Evolutionary conservation across 2,329 filamentous ascomycete genomes (phyloP), one percentile per base, ranked within the genome.

Genomic region (Fusarium dimerum): DNA sequence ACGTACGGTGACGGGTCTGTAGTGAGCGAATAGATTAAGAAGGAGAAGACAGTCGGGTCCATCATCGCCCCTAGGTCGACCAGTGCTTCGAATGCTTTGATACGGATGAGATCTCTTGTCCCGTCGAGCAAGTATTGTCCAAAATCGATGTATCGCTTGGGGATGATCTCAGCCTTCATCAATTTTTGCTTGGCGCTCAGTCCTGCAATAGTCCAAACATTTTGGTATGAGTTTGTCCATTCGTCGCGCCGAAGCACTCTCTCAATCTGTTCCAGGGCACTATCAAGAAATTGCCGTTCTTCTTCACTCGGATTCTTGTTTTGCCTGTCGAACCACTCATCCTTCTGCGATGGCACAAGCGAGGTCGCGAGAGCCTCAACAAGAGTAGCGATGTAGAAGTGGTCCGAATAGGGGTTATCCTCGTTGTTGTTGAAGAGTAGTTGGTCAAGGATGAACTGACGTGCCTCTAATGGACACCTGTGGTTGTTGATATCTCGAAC

Each of bases 341-440:
- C 73, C 63, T 73, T 67, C 53, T 77, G 72, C 40, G 71, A 69
- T 1, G 79, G 78, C 45, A 87, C 77, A 26, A 86, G 73, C n/a
- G 81, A 84, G 1, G 77, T 78, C 2, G 84, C 79, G 26, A 87
- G 71, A 1, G 81, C 78, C 40, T 79, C 76, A 9, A 99, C 88
- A 20, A 99, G 78, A 18, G 82, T 88, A 8, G 91, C 86, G 48
- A 99, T 84, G 67, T 97, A 99, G 64, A 90, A 86, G 56, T 92
- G 88, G 65, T 99, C 95, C 6, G 92, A 96, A 66, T 85, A 95
- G 45, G 87, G 74, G 63, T 99, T 99, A 54, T 89, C 88, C 3
- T 89, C 87, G 67, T 99, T 99, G 72, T 99, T 92, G 67, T 99
- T 99, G 75, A 92, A 93, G 45, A 89, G 87, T 34, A 99, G 78